Evolutionary conservation across 2,329 filamentous ascomycete species (phyloP).

Genomic region (Aspergillus quadrilineatus): DNA sequence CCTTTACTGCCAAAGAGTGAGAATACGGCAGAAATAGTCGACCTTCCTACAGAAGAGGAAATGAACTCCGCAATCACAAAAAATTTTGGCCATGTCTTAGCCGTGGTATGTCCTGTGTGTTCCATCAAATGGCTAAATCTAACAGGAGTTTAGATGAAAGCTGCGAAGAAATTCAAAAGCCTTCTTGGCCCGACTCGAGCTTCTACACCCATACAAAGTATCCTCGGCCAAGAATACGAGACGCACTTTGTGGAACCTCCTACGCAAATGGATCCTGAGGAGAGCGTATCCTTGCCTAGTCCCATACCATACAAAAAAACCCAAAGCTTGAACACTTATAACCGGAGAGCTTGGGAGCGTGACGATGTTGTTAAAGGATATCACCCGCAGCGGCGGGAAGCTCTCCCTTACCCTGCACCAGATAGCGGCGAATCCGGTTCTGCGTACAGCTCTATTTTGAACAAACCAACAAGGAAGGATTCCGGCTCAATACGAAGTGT

Average conservation of each 20-base stretch:
- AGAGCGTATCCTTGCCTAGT: conserved; percentile 28
- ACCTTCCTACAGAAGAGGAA: conserved; percentile 84
- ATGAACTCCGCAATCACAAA: conserved; percentile 86
- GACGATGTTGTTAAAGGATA: conserved; percentile 55
- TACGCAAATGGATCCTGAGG: conserved; percentile 48
- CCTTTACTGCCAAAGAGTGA: conserved; percentile 76
- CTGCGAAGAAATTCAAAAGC: conserved; percentile 82
- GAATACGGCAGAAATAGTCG: conserved; percentile 78
- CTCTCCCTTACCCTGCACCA: neutral
- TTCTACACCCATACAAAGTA: conserved; percentile 54
- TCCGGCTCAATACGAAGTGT: conserved; percentile 27
- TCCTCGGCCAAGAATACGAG: conserved; percentile 56
- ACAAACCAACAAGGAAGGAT: conserved; percentile 25
- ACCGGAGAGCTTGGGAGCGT: conserved; percentile 51
- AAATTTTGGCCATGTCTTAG: conserved; percentile 82
- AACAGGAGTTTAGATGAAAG: conserved; percentile 67
- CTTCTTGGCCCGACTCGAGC: conserved; percentile 60
- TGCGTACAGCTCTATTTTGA: conserved; percentile 15
- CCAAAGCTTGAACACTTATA: conserved; percentile 47
- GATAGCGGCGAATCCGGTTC: conserved; percentile 19
- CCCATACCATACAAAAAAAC: conserved; percentile 19
- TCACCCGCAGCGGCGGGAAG: conserved; percentile 36
- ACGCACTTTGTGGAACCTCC: conserved; percentile 60
- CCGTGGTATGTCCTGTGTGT: conserved; percentile 58
- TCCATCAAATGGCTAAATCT: neutral